phyloP scores from a whole-genome alignment of 768 basidiomycete genomes.

The Hericium erinaceus region DNA sequence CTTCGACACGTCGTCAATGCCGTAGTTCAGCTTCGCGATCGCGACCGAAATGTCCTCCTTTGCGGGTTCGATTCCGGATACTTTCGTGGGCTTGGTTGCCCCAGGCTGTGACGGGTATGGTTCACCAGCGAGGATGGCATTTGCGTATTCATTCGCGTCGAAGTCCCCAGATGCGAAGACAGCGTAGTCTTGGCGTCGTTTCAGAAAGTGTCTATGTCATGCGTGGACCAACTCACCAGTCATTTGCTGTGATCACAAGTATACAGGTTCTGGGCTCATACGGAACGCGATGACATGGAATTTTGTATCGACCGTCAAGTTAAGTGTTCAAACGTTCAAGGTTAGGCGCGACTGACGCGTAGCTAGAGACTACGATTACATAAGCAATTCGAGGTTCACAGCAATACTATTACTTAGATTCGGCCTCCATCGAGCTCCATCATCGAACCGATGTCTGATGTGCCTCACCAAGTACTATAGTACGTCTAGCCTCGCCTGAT shows the following conservation, averaged over 20 bases:
- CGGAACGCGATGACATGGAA: not conserved
- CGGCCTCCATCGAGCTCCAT: too few species aligned
- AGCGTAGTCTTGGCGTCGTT: constrained; percentile 46
- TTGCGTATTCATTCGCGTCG: constrained; percentile 85
- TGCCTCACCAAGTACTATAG: too few species aligned
- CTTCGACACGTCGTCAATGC: constrained; percentile 86
- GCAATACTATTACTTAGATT: too few species aligned
- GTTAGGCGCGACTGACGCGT: not conserved
- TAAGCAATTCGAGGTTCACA: too few species aligned
- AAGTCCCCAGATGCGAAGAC: constrained; percentile 70
- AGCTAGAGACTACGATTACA: not conserved
- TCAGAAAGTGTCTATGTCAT: not conserved
- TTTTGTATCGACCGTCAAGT: not conserved
- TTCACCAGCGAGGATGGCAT: constrained; percentile 80
- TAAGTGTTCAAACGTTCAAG: not conserved
- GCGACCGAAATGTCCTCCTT: constrained; percentile 88
- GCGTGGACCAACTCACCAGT: not conserved
- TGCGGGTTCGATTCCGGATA: constrained; percentile 39
- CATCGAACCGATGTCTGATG: too few species aligned
- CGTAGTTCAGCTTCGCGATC: constrained; percentile 77
- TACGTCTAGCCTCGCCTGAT: too few species aligned
- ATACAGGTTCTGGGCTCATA: not conserved
- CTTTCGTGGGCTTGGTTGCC: constrained; percentile 21
- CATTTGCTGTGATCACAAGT: too few species aligned
- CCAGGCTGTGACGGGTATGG: constrained; percentile 45